phyloP scores from a whole-genome alignment of 805 yeast genomes.

The Metschnikowia anglica region DNA sequence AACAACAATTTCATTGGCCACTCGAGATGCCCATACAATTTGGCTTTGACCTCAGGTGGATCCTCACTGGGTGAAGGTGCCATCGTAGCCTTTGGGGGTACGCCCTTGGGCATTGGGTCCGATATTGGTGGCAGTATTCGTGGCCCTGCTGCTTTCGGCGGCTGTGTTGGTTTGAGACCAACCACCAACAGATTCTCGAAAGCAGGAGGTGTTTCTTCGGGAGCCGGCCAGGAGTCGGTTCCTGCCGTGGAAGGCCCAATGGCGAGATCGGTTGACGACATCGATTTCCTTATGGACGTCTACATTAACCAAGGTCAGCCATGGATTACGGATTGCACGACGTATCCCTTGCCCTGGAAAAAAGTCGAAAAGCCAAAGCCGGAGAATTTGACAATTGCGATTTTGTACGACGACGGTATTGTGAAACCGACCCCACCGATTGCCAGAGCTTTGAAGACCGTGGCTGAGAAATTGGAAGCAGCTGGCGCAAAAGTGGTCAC shows the following conservation, averaged over 20 bases:
- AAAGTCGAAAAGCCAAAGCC: conserved; percentile 42
- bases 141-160: conserved; percentile 65
- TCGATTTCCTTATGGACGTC: conserved; percentile 64
- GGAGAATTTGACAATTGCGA: conserved; percentile 53
- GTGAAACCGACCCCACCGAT: conserved; percentile 71
- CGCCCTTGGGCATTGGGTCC: conserved; percentile 64
- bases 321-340: conserved; percentile 52
- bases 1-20: conserved; percentile 59
- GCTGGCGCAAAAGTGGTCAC: conserved; percentile 60
- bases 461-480: conserved; percentile 51
- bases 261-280: conserved; percentile 61
- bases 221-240: conserved; percentile 65
- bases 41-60: conserved; percentile 65
- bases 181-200: conserved; percentile 50
- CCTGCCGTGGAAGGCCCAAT: conserved; percentile 69
- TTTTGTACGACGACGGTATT: conserved; percentile 61
- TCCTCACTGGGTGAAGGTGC: conserved; percentile 76
- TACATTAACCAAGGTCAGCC: conserved; percentile 65
- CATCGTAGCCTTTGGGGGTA: conserved; percentile 55
- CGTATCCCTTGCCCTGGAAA: conserved; percentile 55
- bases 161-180: conserved; percentile 63
- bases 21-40: conserved; percentile 57
- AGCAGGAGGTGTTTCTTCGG: conserved; percentile 50
- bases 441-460: conserved; percentile 48
- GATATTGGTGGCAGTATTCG: conserved; percentile 75